Conservation (phyloP, 2,329 filamentous ascomycete species). For the Exophiala viscosa region DNA sequence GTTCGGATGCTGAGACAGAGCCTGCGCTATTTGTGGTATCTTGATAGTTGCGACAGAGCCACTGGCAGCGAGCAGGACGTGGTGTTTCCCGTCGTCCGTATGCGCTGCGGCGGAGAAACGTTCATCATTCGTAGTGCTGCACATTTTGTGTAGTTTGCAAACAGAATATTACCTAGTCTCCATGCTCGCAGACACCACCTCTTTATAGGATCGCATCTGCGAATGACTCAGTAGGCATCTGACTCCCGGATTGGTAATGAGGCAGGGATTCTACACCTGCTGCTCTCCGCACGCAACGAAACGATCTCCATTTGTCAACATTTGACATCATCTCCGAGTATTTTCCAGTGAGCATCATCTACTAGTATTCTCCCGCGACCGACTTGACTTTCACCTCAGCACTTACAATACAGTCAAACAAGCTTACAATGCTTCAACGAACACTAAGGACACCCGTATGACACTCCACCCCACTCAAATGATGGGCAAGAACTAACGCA, state of each 20-base stretch:
- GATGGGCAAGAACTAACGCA: not conserved
- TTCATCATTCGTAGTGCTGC: conserved; percentile 6
- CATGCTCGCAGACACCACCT: not conserved
- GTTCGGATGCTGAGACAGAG: conserved; percentile 44
- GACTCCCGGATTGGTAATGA: too few relatives aligned
- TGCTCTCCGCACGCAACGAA: not conserved
- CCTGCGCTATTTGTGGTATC: conserved; percentile 60
- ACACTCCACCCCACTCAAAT: not conserved
- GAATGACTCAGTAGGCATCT: not conserved
- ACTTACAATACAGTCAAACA: not conserved
- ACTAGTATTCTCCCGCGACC: not conserved
- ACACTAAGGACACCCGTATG: conserved; percentile 17
- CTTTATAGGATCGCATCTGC: not conserved
- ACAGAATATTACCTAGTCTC: not conserved
- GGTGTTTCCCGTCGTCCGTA: conserved; percentile 50
- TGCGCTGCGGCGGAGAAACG: conserved; percentile 26
- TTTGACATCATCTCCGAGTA: conserved; percentile 19
- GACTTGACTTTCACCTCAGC: not conserved
- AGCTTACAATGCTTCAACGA: conserved; percentile 11
- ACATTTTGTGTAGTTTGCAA: conserved; percentile 3
- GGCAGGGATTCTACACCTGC: not conserved
- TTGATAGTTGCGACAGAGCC: conserved; percentile 90
- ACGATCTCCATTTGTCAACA: conserved; percentile 21
- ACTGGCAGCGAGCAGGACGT: conserved; percentile 63
- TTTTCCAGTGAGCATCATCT: conserved; percentile 7